A percentile compares a stretch with the other conserved stretches of the same genome.
phyloP scores from a whole-genome alignment of 2,329 filamentous ascomycete genomes.

The Thelonectria blattea region DNA sequence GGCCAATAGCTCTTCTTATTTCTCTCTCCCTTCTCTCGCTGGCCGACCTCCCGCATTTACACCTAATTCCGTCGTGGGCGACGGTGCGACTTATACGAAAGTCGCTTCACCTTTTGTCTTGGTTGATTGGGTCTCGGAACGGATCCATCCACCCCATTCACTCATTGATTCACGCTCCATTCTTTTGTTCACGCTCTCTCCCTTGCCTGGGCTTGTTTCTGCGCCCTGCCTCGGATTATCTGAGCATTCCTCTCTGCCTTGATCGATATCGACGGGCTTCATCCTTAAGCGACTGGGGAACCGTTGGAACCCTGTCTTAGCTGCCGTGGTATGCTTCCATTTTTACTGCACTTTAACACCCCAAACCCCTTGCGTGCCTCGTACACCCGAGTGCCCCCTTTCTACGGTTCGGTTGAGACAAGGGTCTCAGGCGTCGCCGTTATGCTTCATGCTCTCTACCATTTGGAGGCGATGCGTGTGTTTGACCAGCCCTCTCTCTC shows the following conservation, averaged over 20 bases:
- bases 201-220: constrained; percentile 18
- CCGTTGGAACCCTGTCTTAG: constrained; percentile 33
- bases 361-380: constrained; percentile 28
- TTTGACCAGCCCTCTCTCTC: constrained; percentile 6
- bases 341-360: constrained; percentile 28
- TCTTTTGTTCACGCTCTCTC: constrained; percentile 14
- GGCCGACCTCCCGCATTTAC: constrained; percentile 27
- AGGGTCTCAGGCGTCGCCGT: constrained; percentile 5
- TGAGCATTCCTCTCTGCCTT: constrained; percentile 34
- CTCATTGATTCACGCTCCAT: constrained; percentile 15
- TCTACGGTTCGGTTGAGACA: constrained; percentile 29
- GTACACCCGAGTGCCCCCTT: constrained; percentile 18
- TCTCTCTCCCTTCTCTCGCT: constrained; percentile 23
- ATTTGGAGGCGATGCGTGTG: background rate
- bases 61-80: constrained; percentile 17
- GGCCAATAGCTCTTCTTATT: constrained; percentile 19
- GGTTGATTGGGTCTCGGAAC: constrained; percentile 6
- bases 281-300: constrained; percentile 32
- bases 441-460: constrained; percentile 8
- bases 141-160: constrained; percentile 9
- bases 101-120: background rate
- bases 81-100: constrained; percentile 21
- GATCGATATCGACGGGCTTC: constrained; percentile 33
- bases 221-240: constrained; percentile 22
- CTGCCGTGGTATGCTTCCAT: constrained; percentile 37